These are phyloP conservation scores for Skeletonema grethae DNA, from an alignment of 108 stramenopile species.

Conservation along the genomic window DNA sequence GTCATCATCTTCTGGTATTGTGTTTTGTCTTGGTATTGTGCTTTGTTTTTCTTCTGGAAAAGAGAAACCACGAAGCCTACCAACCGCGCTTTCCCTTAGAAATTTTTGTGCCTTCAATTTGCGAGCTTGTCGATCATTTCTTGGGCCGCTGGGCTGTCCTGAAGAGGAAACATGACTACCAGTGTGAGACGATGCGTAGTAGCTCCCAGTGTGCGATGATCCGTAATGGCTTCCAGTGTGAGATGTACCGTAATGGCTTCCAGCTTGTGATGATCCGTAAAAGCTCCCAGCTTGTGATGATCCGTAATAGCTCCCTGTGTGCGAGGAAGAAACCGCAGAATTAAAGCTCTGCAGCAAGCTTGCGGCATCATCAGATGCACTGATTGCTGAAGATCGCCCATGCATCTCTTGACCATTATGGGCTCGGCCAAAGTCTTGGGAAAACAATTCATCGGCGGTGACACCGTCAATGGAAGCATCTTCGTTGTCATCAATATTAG, in stretches of 20 bases:
- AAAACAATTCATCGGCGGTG: slow-evolving; percentile 1
- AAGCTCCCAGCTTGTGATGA: neutral
- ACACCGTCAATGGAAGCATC: neutral
- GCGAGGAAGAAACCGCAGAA: slow-evolving; percentile 4
- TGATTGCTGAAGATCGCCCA: neutral
- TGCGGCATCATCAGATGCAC: slow-evolving; percentile 1
- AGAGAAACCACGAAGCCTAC: neutral
- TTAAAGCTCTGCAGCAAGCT: slow-evolving; percentile 5
- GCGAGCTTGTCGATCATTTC: neutral
- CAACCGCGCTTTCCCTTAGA: neutral
- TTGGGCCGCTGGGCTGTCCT: neutral
- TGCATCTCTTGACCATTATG: neutral
- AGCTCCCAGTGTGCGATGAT: too few relatives aligned
- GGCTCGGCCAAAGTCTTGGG: neutral
- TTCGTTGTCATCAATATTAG: neutral
- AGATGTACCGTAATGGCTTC: neutral
- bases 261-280: neutral
- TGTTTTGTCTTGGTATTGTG: neutral
- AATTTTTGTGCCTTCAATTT: neutral
- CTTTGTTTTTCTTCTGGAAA: neutral
- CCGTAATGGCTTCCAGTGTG: neutral
- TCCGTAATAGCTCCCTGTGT: neutral
- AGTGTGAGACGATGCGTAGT: neutral
- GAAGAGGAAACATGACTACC: neutral
- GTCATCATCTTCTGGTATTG: neutral